Conservation (phyloP, 1,139 yeast genomes). For the Hansenula lynferdii region DNA sequence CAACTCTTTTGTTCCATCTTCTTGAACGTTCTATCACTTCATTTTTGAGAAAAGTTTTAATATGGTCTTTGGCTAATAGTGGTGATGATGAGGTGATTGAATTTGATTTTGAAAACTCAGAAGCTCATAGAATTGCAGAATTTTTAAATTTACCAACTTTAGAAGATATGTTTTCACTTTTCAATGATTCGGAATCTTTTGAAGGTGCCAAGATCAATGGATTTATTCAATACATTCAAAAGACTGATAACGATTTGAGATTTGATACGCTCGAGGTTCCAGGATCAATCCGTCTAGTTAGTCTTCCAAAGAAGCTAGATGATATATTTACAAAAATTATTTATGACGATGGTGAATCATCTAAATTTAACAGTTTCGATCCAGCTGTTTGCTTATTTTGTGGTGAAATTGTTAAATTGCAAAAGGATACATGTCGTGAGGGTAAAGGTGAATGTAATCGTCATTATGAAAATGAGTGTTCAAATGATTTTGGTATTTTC, state of each 20-base stretch:
- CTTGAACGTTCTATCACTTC: conserved; percentile 55
- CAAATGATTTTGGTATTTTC: conserved; percentile 70
- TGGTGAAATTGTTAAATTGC: conserved; percentile 65
- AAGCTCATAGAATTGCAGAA: conserved; percentile 52
- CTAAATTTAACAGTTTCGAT: conserved; percentile 40
- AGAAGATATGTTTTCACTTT: conserved; percentile 22
- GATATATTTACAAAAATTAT: conserved; percentile 57
- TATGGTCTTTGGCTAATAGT: conserved; percentile 53
- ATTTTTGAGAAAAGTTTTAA: conserved; percentile 62
- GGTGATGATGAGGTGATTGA: conserved; percentile 47
- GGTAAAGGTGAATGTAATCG: conserved; percentile 63
- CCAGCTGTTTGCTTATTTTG: conserved; percentile 90
- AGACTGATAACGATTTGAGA: conserved; percentile 17
- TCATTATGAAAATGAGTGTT: conserved; percentile 61
- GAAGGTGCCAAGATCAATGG: conserved; percentile 15
- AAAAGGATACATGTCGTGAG: conserved; percentile 47
- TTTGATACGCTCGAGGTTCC: conserved; percentile 48
- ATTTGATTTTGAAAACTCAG: conserved; percentile 28
- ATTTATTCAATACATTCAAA: conserved; percentile 16
- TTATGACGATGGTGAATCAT: conserved; percentile 35
- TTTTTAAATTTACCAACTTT: conserved; percentile 49
- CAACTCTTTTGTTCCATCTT: conserved; percentile 45
- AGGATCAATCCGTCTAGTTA: conserved; percentile 49
- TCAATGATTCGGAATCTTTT: conserved; percentile 8
- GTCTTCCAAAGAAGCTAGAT: conserved; percentile 66